These are phyloP conservation scores for Monilinia aucupariae DNA, from an alignment of 2,329 filamentous ascomycete genomes.

Conservation along the genomic window DNA sequence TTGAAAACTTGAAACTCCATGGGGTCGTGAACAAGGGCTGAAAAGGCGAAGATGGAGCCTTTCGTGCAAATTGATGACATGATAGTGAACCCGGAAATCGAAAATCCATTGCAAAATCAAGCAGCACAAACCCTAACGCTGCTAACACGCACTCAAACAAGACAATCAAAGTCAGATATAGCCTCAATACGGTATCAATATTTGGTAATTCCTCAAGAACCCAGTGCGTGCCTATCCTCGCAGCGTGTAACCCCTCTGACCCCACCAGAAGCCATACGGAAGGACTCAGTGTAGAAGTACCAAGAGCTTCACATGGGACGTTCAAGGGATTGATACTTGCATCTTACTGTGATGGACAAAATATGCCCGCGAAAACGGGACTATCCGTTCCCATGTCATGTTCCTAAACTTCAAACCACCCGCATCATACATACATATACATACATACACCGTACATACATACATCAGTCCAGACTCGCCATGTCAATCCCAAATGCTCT, in stretches of 20 bases:
- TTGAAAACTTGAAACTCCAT: background rate
- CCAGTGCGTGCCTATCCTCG: constrained; percentile 3
- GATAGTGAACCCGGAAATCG: background rate
- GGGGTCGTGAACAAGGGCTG: background rate
- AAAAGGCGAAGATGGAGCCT: background rate
- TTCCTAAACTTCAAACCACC: constrained; percentile 8
- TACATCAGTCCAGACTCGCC: constrained; percentile 16
- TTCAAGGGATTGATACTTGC: constrained; percentile 15
- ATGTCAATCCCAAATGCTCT: constrained; percentile 21
- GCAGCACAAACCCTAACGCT: background rate
- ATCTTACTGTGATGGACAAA: constrained; percentile 1
- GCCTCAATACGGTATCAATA: constrained; percentile 17
- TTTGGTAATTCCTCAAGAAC: constrained; percentile 2
- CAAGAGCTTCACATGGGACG: constrained; percentile 13
- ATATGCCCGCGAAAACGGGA: constrained; percentile 27
- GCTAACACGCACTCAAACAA: constrained; percentile 4
- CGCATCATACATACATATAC: constrained; percentile 3
- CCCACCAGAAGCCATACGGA: background rate
- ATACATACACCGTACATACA: background rate
- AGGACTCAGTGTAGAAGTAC: background rate
- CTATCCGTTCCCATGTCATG: constrained; percentile 22
- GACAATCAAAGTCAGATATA: constrained; percentile 8
- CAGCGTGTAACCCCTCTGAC: constrained; percentile 2
- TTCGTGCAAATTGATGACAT: background rate
- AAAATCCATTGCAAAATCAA: background rate